Conservation (phyloP, 768 basidiomycete species). For the Leccinum boreale region DNA sequence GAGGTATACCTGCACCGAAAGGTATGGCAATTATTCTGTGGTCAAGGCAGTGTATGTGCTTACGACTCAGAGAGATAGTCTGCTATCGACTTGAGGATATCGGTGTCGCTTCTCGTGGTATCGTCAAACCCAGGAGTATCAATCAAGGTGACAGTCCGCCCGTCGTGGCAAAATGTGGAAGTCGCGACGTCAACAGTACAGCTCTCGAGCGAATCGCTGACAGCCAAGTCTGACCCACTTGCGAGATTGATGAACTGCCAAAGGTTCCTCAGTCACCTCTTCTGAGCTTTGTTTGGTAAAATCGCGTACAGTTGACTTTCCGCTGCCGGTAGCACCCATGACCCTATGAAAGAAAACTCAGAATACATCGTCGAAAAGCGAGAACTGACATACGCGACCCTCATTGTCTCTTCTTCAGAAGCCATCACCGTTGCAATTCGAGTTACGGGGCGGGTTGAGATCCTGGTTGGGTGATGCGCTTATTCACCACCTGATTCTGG, state of each 20-base stretch:
- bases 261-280: not conserved
- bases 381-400: conserved; percentile 17
- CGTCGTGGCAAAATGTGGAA: conserved; percentile 42
- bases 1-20: conserved; percentile 23
- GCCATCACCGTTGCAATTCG: conserved; percentile 7
- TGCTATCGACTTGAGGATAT: conserved; percentile 45
- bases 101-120: conserved; percentile 43
- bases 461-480: not conserved
- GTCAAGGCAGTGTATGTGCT: conserved; percentile 3
- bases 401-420: conserved; percentile 8
- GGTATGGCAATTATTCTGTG: not conserved
- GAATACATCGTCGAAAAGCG: not conserved
- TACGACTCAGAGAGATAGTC: conserved; percentile 28
- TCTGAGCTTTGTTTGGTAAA: not conserved
- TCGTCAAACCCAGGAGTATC: conserved; percentile 66
- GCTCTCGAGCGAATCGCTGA: conserved; percentile 26
- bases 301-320: conserved; percentile 21
- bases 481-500: not conserved
- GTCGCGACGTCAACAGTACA: conserved; percentile 28
- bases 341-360: conserved; percentile 12
- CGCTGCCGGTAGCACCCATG: conserved; percentile 25
- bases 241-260: conserved; percentile 20
- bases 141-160: conserved; percentile 42
- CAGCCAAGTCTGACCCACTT: conserved; percentile 16
- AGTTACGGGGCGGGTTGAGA: not conserved